phyloP scores from a whole-genome alignment of 176 grass and related monocot genomes.

The Eragrostis nindensis region DNA sequence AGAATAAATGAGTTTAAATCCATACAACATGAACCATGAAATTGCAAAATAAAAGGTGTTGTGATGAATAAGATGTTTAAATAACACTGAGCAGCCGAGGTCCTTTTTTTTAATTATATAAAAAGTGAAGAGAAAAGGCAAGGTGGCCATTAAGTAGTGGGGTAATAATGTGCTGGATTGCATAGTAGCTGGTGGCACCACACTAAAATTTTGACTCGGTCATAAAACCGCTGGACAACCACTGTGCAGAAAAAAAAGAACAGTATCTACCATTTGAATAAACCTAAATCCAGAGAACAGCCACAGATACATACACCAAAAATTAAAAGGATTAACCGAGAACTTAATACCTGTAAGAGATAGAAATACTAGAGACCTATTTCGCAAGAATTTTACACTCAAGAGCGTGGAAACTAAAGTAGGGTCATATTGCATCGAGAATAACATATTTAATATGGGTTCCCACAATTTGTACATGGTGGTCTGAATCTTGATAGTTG shows the following conservation, averaged over 20 bases:
- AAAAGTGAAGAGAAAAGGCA: not conserved
- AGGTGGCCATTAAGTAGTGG: not conserved
- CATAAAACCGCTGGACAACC: not conserved
- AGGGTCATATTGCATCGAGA: not conserved
- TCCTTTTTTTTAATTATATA: not conserved
- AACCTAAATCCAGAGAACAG: not conserved
- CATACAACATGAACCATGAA: not conserved
- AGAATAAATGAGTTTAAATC: constrained; percentile 16
- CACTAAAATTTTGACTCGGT: not conserved
- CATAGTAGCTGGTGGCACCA: not conserved
- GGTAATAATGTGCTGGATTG: not conserved
- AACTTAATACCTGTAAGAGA: not conserved
- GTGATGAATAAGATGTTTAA: not conserved
- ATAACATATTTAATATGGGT: not conserved
- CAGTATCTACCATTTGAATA: not conserved
- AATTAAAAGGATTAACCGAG: not conserved
- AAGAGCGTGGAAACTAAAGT: not conserved
- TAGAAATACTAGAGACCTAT: not conserved
- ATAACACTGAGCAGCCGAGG: not conserved
- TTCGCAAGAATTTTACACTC: not conserved
- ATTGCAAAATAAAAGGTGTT: not conserved
- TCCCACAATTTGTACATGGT: not conserved
- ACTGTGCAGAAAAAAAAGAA: not conserved
- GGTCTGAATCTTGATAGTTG: not conserved
- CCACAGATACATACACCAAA: not conserved